Evolutionary conservation across 2,329 filamentous ascomycete genomes (phyloP).

Genomic region (Berkeleyomyces basicola): DNA sequence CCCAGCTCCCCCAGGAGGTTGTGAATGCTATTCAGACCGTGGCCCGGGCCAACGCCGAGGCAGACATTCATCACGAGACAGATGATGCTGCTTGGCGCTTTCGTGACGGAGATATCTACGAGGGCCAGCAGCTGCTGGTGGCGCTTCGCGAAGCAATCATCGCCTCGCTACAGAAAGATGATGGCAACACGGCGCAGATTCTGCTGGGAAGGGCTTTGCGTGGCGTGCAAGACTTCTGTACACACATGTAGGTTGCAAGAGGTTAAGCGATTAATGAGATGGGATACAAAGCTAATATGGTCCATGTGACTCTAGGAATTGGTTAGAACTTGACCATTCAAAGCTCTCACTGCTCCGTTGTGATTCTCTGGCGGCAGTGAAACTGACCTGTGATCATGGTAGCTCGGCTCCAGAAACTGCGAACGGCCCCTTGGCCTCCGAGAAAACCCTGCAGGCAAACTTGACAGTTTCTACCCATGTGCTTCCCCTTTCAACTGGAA

Average conservation of each 20-base stretch:
- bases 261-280: background rate
- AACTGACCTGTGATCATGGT: background rate
- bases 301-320: background rate
- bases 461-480: background rate
- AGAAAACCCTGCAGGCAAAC: background rate
- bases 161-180: slow-evolving; percentile 4
- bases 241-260: slow-evolving; percentile 12
- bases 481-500: background rate
- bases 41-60: slow-evolving; percentile 8
- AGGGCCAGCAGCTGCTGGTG: slow-evolving; percentile 8
- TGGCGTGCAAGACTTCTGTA: slow-evolving; percentile 14
- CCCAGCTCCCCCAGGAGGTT: slow-evolving; percentile 7
- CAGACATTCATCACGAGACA: slow-evolving; percentile 5
- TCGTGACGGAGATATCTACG: slow-evolving; percentile 10
- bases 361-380: background rate
- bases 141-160: slow-evolving; percentile 8
- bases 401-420: background rate
- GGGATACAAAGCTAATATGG: background rate
- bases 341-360: slow-evolving; percentile 9
- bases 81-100: slow-evolving; percentile 12
- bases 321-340: slow-evolving; percentile 10
- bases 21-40: slow-evolving; percentile 12
- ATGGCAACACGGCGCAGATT: slow-evolving; percentile 5
- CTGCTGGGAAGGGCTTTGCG: slow-evolving; percentile 14
- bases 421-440: background rate